A percentile compares a stretch with the other conserved stretches of the same genome.
Conservation (phyloP, 2,329 filamentous ascomycete species). For the Cyclaneusma minus region DNA sequence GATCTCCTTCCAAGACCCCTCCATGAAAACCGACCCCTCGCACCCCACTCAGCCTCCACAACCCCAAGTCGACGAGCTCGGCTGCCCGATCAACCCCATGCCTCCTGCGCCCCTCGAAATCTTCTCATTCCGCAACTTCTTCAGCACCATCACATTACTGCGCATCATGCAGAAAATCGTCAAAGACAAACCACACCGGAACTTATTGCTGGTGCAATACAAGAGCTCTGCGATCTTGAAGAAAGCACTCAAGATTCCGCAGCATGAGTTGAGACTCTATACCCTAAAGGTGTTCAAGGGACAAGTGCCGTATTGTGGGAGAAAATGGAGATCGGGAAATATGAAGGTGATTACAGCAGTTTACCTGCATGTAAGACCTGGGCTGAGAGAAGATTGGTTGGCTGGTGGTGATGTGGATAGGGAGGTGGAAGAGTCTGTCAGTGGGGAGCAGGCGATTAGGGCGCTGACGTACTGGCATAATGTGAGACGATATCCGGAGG, state of each 20-base stretch:
- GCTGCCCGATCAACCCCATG: constrained; percentile 57
- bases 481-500: constrained; percentile 63
- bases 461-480: constrained; percentile 94
- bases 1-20: constrained; percentile 15
- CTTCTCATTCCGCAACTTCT: constrained; percentile 90
- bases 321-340: constrained; percentile 95
- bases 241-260: constrained; percentile 81
- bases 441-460: constrained; percentile 78
- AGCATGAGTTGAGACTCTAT: constrained; percentile 76
- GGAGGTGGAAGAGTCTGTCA: constrained; percentile 84
- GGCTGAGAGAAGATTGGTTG: constrained; percentile 90
- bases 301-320: constrained; percentile 92
- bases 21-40: constrained; percentile 7
- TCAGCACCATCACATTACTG: constrained; percentile 86
- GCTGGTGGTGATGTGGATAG: constrained; percentile 82
- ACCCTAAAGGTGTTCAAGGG: constrained; percentile 97
- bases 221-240: constrained; percentile 86
- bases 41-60: constrained; percentile 18
- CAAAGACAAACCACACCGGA: constrained; percentile 88
- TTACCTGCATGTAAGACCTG: constrained; percentile 83
- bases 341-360: constrained; percentile 98
- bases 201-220: constrained; percentile 85
- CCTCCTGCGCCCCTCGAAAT: constrained; percentile 68
- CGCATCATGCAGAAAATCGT: constrained; percentile 96
- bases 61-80: constrained; percentile 71